Percentiles rank a stretch among this genome's conserved stretches.
phyloP scores from a whole-genome alignment of 352 stramenopile genomes.

The Phytophthora capsici region DNA sequence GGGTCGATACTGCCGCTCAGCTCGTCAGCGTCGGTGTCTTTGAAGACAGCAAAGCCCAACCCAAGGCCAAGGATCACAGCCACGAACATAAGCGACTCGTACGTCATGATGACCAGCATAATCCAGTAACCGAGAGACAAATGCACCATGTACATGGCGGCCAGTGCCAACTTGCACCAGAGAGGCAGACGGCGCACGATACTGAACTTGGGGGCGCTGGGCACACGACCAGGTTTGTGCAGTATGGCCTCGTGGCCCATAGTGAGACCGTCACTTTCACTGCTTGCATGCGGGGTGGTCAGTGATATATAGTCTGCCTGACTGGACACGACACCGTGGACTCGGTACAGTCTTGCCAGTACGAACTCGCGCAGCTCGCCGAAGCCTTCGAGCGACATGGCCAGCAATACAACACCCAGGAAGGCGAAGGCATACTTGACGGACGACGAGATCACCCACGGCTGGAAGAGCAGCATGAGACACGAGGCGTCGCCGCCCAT shows the following conservation, averaged over 20 bases:
- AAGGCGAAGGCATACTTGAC: slow-evolving; percentile 86
- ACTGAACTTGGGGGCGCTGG: slow-evolving; percentile 34
- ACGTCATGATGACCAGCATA: slow-evolving; percentile 91
- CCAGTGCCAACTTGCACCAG: slow-evolving; percentile 69
- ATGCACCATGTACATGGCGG: slow-evolving; percentile 78
- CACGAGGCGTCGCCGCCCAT: slow-evolving; percentile 67
- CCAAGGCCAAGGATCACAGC: slow-evolving; percentile 76
- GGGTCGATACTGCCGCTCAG: slow-evolving; percentile 78
- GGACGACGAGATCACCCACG: slow-evolving; percentile 66
- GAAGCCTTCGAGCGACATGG: slow-evolving; percentile 72
- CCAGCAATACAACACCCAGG: slow-evolving; percentile 68
- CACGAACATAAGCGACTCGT: slow-evolving; percentile 83
- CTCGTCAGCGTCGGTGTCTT: slow-evolving; percentile 77
- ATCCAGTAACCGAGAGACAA: slow-evolving; percentile 81
- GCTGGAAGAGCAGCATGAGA: slow-evolving; percentile 80
- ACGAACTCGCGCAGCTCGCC: slow-evolving; percentile 58
- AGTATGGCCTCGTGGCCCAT: slow-evolving; percentile 25
- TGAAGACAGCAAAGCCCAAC: slow-evolving; percentile 81
- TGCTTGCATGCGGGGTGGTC: slow-evolving; percentile 42
- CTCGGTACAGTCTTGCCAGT: slow-evolving; percentile 51
- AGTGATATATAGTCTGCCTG: slow-evolving; percentile 64
- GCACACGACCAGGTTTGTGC: slow-evolving; percentile 33
- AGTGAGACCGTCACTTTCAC: slow-evolving; percentile 3
- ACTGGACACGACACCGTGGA: slow-evolving; percentile 65
- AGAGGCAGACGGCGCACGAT: slow-evolving; percentile 60